phyloP scores from a whole-genome alignment of 2,329 filamentous ascomycete species.

The Pseudogymnoascus sp. region DNA sequence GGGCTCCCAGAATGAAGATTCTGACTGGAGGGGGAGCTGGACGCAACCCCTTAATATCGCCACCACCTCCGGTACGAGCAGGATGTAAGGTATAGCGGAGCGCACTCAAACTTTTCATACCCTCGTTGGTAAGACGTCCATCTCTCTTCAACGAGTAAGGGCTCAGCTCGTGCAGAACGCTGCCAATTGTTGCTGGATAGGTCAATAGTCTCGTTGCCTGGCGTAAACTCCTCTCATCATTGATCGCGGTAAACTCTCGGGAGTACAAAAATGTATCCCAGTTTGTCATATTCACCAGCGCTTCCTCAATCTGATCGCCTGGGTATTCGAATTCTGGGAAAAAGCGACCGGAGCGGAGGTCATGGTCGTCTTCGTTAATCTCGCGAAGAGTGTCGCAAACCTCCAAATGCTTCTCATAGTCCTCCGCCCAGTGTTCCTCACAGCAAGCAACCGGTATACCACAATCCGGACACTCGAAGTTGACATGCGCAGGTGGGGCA shows the following conservation, averaged over 20 bases:
- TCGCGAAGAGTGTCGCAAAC: conserved; percentile 86
- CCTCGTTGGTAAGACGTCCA: conserved; percentile 74
- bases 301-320: conserved; percentile 81
- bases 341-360: conserved; percentile 78
- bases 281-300: conserved; percentile 92
- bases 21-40: conserved; percentile 81
- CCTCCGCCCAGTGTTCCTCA: conserved; percentile 90
- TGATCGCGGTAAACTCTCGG: conserved; percentile 81
- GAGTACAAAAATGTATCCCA: conserved; percentile 98
- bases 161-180: conserved; percentile 86
- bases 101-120: conserved; percentile 86
- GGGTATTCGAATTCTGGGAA: conserved; percentile 95
- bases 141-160: conserved; percentile 75
- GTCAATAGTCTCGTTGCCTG: conserved; percentile 90
- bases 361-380: conserved; percentile 97
- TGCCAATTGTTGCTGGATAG: conserved; percentile 86
- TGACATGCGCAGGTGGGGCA: conserved; percentile 68
- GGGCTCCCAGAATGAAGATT: conserved; percentile 86
- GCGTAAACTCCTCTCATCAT: conserved; percentile 81
- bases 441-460: conserved; percentile 90
- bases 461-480: conserved; percentile 94
- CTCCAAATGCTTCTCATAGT: conserved; percentile 87
- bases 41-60: conserved; percentile 68
- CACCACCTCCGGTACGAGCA: conserved; percentile 66
- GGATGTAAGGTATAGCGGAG: conserved; percentile 91